Base-by-base conservation (phyloP, 352 stramenopile genomes). In the Phytophthora idaei region DNA sequence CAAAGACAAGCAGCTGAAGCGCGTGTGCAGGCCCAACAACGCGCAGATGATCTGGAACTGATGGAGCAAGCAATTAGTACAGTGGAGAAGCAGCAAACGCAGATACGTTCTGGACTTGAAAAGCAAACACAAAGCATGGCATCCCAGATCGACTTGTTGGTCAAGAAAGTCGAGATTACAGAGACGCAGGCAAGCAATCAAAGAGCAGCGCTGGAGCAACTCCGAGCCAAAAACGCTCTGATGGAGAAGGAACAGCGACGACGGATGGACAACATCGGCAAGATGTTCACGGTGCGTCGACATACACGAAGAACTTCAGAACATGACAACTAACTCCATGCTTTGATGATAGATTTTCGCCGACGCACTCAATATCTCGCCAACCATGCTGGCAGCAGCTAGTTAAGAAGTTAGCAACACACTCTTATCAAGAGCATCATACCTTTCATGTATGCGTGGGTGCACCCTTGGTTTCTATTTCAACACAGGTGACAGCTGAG, bases 211-310 rank as follows among this genome's bases (percentile, higher is more conserved):
- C 60, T 90, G 1, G 80, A 91, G n/a, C 74, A 89, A 37, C 45
- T 90, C 11, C 74, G 76, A n/a, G 57, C 67, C 17, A 90, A 87
- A 56, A 83, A 66, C 49, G 32, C 66, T 17, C 60, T 67, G 2
- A 76, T 94, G 61, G 85, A 94, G 67, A 89, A 78, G 42, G 82
- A 92, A 47, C 82, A 94, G 54, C 71, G 81, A 2, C 74, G 77
- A 47, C 72, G 86, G 5, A 92, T 92, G 84, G 84, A 92, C 52
- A 92, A 85, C 55, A 80, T 92, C 53, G 82, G 72, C 61, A 89
- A 86, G 21, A 92, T 90, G 79, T 91, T 92, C 57, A 76, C 80
- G 75, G 85, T 91, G 56, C 36, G 71, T 74, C 1, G 8, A 61
- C 5, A 34, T 9, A 2, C 4, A 36, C 7, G 25, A 47, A 49